Base-by-base conservation (phyloP, 805 yeast species). In the Candida maesae region DNA sequence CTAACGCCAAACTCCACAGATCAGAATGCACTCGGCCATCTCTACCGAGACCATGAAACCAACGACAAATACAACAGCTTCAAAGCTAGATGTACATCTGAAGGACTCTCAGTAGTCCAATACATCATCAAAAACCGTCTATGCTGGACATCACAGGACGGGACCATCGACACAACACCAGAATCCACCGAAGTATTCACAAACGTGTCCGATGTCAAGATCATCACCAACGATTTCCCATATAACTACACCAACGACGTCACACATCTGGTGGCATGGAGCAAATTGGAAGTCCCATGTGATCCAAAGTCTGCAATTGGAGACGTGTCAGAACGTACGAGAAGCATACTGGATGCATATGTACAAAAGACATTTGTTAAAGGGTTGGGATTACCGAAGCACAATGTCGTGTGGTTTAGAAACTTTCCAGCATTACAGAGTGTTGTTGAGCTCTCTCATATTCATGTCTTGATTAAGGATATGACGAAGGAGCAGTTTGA, bases 371-470 rank as follows among this genome's bases (percentile, higher is more conserved):
- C 64, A 24, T 61, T 76, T 29, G 72, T 69, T 9, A 50, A 43
- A 8, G 16, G 67, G 13, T 52, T 60, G 7, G 52, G 65, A 20
- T 64, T 68, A 4, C 61, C 74, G 29, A 51, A 74, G 33, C 56
- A 68, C 2, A 31, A 44, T 18, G 49, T 55, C 4, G 10, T 48
- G 4, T 84, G 91, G 91, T 84, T 84, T 59, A 71, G 83, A 49
- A 84, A 84, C 56, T 83, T 84, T 76, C 73, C 81, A 7, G 68
- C 73, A 6, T 58, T 84, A 30, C 93, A 84, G 56, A 81, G 88
- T 56, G 81, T 84, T 6, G 71, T 67, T 48, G 68, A 75, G 23
- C 65, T 84, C 26, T 81, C 88, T 18, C 93, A 84, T 55, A 63
- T 83, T n/a, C 93, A 84, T 59, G 74, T 83, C 2, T 53, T 84